These are phyloP conservation scores for Asterophora parasitica DNA, from an alignment of 768 basidiomycete species.

Conservation along the genomic window DNA sequence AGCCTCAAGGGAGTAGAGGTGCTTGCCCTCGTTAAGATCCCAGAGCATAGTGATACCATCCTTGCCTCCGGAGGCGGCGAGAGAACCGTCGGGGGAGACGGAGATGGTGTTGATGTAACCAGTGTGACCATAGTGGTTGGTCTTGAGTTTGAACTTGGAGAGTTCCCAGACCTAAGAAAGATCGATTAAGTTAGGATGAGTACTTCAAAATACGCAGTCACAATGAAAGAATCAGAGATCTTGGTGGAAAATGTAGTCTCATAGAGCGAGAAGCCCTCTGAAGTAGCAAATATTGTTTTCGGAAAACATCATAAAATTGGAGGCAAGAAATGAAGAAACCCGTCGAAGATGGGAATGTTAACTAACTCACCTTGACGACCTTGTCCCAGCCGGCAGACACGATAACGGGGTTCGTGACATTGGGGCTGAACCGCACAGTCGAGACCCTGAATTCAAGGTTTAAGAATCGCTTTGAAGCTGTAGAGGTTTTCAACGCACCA, in stretches of 20 bases:
- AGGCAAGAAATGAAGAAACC: background rate
- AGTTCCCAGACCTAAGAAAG: constrained; percentile 92
- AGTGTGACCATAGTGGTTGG: constrained; percentile 99
- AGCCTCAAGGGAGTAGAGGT: constrained; percentile 98
- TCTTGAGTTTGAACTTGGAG: constrained; percentile 99
- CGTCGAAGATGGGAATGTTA: constrained; percentile 2
- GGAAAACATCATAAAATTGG: constrained; percentile 29
- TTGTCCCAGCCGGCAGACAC: constrained; percentile 99
- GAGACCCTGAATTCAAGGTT: constrained; percentile 67
- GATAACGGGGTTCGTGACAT: constrained; percentile 95
- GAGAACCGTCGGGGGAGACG: constrained; percentile 97
- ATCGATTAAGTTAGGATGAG: constrained; percentile 8
- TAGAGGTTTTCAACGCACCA: constrained; percentile 49
- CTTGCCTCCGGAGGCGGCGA: constrained; percentile 98
- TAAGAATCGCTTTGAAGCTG: constrained; percentile 6
- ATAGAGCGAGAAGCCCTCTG: constrained; percentile 63
- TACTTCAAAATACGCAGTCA: constrained; percentile 27
- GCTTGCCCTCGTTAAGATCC: constrained; percentile 99
- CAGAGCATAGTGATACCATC: constrained; percentile 99
- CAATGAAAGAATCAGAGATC: constrained; percentile 56
- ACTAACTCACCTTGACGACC: constrained; percentile 96
- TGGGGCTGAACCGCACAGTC: constrained; percentile 98
- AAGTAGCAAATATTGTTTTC: constrained; percentile 79
- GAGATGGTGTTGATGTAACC: constrained; percentile 99
- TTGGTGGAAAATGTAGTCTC: constrained; percentile 74